Conservation (phyloP, 352 stramenopile species). For the Globisporangium emineosum region DNA sequence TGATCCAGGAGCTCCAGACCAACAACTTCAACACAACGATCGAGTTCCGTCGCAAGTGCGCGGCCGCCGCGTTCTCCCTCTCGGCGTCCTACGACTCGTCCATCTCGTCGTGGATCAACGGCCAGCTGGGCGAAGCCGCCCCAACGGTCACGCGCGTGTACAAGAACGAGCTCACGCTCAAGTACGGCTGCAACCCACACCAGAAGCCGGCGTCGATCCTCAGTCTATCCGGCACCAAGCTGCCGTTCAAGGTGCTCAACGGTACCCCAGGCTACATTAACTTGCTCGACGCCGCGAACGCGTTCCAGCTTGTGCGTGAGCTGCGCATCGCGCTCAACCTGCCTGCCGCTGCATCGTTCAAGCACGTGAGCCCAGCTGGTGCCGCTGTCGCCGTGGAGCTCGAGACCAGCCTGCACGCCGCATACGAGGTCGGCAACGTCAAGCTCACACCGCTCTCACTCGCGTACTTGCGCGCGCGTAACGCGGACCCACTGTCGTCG, state of each 20-base stretch:
- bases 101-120: slow-evolving; percentile 97
- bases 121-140: slow-evolving; percentile 75
- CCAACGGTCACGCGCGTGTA: slow-evolving; percentile 93
- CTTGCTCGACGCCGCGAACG: slow-evolving; percentile 97
- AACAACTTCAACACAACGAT: slow-evolving; percentile 89
- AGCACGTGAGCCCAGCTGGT: slow-evolving; percentile 97
- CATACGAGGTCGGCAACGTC: slow-evolving; percentile 94
- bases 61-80: slow-evolving; percentile 75
- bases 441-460: slow-evolving; percentile 94
- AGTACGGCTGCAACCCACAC: slow-evolving; percentile 99
- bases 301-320: slow-evolving; percentile 98
- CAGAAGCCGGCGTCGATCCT: slow-evolving; percentile 94
- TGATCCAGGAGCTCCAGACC: slow-evolving; percentile 93
- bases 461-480: slow-evolving; percentile 97
- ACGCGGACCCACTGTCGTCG: slow-evolving; percentile 98
- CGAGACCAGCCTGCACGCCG: slow-evolving; percentile 87
- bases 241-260: slow-evolving; percentile 89
- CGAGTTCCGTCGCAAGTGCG: slow-evolving; percentile 86
- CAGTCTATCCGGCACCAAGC: slow-evolving; percentile 54
- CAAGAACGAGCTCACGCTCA: slow-evolving; percentile 91
- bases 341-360: slow-evolving; percentile 96
- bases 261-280: slow-evolving; percentile 99
- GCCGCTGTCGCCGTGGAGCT: slow-evolving; percentile 97
- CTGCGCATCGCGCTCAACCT: slow-evolving; percentile 93
- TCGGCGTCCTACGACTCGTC: slow-evolving; percentile 95